phyloP scores from a whole-genome alignment of 257 asterid species.

The Nicotiana knightiana region DNA sequence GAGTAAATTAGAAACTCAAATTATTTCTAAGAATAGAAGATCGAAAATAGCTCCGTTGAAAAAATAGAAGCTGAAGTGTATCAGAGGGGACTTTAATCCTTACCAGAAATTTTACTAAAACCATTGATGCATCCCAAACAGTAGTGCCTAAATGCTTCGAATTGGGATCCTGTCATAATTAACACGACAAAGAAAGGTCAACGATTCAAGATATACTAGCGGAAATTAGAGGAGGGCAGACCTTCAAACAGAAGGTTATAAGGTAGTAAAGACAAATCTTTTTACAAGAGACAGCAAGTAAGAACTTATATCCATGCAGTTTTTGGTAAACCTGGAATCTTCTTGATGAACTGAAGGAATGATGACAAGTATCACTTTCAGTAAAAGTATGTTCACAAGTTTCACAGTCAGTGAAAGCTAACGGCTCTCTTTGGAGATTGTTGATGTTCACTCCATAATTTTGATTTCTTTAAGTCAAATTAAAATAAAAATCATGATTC shows the following conservation, averaged over 20 bases:
- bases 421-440: not conserved
- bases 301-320: not conserved
- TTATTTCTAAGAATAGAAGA: not conserved
- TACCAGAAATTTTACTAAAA: slow-evolving; percentile 89
- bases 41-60: not conserved
- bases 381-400: not conserved
- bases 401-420: not conserved
- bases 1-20: not conserved
- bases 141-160: slow-evolving; percentile 97
- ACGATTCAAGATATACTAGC: slow-evolving; percentile 13
- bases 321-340: not conserved
- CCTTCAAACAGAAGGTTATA: not conserved
- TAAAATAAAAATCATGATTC: not conserved
- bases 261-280: not conserved
- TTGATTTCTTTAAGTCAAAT: not conserved
- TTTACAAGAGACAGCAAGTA: not conserved
- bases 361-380: not conserved
- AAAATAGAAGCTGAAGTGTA: not conserved
- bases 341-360: not conserved
- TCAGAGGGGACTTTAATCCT: not conserved
- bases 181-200: slow-evolving; percentile 4
- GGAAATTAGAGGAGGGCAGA: not conserved
- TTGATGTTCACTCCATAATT: not conserved
- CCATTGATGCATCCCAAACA: slow-evolving; percentile 99
- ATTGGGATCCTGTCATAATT: slow-evolving; percentile 76